A percentile compares a stretch with the other conserved stretches of the same genome.
Evolutionary conservation across 1,284 basidiomycete genomes (phyloP).

Genomic region (Trichosporon sp.): DNA sequence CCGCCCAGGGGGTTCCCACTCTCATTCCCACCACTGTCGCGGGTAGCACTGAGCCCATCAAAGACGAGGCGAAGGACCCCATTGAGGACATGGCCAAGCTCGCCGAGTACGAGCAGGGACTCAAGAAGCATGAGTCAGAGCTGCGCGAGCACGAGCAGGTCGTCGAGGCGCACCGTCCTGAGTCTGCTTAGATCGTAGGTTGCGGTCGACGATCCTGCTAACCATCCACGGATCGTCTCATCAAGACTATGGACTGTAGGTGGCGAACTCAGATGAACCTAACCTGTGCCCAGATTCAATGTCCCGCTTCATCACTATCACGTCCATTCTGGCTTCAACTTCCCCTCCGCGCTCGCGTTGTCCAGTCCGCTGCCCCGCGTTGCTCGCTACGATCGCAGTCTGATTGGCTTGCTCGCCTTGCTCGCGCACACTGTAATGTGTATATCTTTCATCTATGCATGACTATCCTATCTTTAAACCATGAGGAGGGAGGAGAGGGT

Average conservation of each 20-base stretch:
- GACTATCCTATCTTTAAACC: conserved; percentile 42
- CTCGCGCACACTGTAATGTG: not conserved
- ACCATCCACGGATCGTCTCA: too few relatives aligned
- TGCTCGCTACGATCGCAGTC: not conserved
- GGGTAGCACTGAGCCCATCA: not conserved
- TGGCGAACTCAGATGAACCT: not conserved
- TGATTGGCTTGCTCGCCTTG: not conserved
- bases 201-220: too few relatives aligned
- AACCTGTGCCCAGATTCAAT: not conserved
- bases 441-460: conserved; percentile 23
- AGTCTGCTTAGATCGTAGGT: not conserved
- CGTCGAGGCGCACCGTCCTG: not conserved
- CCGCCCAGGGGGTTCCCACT: too few relatives aligned
- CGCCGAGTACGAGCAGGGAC: not conserved
- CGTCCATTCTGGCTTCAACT: too few relatives aligned
- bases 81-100: not conserved
- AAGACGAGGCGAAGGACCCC: not conserved
- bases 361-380: too few relatives aligned
- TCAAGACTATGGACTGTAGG: too few relatives aligned
- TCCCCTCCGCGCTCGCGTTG: not conserved
- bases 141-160: conserved; percentile 11
- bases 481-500: conserved; percentile 63
- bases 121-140: conserved; percentile 5
- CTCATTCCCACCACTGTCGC: not conserved
- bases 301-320: not conserved